Evolutionary conservation across 305 asterid genomes (phyloP).

Genomic region (Fraxinus angustifolia): DNA sequence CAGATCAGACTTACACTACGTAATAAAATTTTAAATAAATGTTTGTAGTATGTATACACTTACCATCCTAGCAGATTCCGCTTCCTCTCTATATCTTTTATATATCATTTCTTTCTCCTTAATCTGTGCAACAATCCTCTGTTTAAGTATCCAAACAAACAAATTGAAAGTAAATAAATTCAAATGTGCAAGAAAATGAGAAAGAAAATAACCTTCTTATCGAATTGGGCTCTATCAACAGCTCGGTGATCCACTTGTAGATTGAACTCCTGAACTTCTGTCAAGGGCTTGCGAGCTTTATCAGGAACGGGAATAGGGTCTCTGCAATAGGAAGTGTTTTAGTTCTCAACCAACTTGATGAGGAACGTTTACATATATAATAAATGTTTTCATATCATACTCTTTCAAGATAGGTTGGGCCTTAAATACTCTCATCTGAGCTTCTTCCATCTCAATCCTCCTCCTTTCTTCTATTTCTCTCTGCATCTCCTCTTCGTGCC

Average conservation of each 20-base stretch:
- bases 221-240: constrained; percentile 77
- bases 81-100: constrained; percentile 84
- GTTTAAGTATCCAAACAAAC: constrained; percentile 21
- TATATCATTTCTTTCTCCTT: constrained; percentile 80
- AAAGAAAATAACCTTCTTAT: constrained; percentile 57
- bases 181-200: not conserved
- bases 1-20: not conserved
- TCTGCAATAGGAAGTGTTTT: constrained; percentile 34
- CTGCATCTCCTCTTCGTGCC: constrained; percentile 84
- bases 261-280: constrained; percentile 80
- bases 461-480: constrained; percentile 76
- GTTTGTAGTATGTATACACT: not conserved
- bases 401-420: constrained; percentile 82
- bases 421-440: constrained; percentile 68
- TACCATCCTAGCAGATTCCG: constrained; percentile 81
- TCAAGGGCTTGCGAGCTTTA: constrained; percentile 64
- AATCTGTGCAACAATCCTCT: constrained; percentile 38
- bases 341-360: not conserved
- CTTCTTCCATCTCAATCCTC: constrained; percentile 68
- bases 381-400: constrained; percentile 30
- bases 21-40: not conserved
- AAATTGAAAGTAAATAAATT: not conserved
- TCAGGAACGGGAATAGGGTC: constrained; percentile 89
- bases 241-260: constrained; percentile 74
- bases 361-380: not conserved